These are phyloP conservation scores for Hanseniaspora mollemarum DNA, from an alignment of 805 yeast species.

Conservation along the genomic window DNA sequence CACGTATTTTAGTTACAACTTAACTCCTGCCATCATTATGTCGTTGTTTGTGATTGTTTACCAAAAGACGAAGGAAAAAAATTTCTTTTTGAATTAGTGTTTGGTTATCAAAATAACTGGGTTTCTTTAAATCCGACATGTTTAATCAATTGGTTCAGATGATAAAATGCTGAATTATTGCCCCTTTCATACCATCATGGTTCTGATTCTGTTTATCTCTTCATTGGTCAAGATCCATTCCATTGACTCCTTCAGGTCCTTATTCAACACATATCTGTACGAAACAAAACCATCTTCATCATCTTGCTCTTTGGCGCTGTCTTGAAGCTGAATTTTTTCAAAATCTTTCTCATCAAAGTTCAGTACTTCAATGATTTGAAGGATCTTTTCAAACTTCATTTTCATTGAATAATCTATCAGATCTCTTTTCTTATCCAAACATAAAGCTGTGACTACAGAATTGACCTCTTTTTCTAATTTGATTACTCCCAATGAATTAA, in stretches of 20 bases:
- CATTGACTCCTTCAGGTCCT: conserved; percentile 34
- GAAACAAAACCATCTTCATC: neutral
- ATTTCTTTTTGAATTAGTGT: neutral
- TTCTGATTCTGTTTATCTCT: conserved; percentile 56
- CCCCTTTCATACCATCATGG: conserved; percentile 37
- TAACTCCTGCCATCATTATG: neutral
- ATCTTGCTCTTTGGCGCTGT: conserved; percentile 15
- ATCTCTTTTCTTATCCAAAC: conserved; percentile 40
- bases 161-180: neutral
- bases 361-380: conserved; percentile 70
- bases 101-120: conserved; percentile 3
- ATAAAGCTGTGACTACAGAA: conserved; percentile 57
- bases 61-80: neutral
- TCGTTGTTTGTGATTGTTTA: neutral
- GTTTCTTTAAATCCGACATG: neutral
- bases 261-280: conserved; percentile 25
- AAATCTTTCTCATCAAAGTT: conserved; percentile 66
- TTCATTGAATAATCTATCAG: conserved; percentile 47
- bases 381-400: conserved; percentile 65
- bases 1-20: no score
- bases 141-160: no score
- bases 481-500: conserved; percentile 74
- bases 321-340: conserved; percentile 17
- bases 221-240: conserved; percentile 70
- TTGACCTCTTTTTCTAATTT: conserved; percentile 74